Evolutionary conservation across 805 yeast species (phyloP), one percentile per base, ranked within the genome.

Genomic region (Cyberlindnera meyerae): DNA sequence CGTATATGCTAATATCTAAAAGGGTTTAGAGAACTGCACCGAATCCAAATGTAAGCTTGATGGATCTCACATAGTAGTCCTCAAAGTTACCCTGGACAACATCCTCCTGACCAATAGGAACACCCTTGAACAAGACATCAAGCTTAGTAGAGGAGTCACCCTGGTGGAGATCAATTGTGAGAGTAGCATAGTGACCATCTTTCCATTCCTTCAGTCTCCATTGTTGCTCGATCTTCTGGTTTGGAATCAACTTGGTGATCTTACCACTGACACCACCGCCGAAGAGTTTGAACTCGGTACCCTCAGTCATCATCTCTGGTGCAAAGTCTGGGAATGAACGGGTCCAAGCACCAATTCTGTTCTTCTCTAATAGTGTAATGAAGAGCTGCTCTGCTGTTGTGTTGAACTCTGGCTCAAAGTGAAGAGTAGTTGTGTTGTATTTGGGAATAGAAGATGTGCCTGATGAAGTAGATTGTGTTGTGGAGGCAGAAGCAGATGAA

Each of bases 51-150:
- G 96, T 82, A 29, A 86, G 57, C 65, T 88, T 93, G 55, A 93
- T 90, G 6, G 95, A 76, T 62, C 82, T 80, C 34, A 93, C 79
- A 58, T 93, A 93, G 62, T 88, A 85, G 43, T 85, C 87, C 52
- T 87, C 86, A 55, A 93, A 90, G 61, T 90, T 93, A 27, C 70
- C 74, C 54, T 79, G 76, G 27, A 85, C 96, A 51, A 82, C 63
- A 52, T 94, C 93, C 55, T 93, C 97, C 58, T 93, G 94, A 11
- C 97, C 99, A 27, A 90, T 70, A 13, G 99, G 99, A 33, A 93
- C 82, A 12, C 97, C 97, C 13, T 76, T 68, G 76, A 90, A 87
- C 29, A 71, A 66, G 14, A 88, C 87, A 42, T 77, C 77, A 65
- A 89, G 68, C 40, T 73, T 77, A 4, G 98, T 93, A 51, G 88